Conservation (phyloP, 2,329 filamentous ascomycete genomes). For the Aureobasidium sp. region DNA sequence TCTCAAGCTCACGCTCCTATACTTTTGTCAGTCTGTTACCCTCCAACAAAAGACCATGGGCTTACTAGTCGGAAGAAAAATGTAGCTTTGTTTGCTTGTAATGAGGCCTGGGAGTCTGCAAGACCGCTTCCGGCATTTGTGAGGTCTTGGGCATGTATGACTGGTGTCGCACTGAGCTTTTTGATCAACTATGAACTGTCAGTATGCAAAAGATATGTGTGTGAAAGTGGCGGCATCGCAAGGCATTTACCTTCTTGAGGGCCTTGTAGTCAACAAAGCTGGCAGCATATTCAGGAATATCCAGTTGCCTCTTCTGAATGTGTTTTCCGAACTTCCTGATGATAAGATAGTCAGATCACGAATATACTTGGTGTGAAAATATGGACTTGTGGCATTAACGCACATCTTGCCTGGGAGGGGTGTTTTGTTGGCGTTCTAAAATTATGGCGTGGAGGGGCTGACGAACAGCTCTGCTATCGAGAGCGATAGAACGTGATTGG, state of each 20-base stretch:
- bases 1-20: slow-evolving; percentile 94
- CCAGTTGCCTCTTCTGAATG: slow-evolving; percentile 97
- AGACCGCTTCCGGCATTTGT: slow-evolving; percentile 34
- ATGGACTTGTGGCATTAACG: background rate
- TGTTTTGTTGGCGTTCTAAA: background rate
- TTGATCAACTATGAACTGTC: slow-evolving; percentile 74
- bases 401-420: background rate
- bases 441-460: background rate
- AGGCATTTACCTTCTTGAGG: slow-evolving; percentile 73
- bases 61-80: slow-evolving; percentile 93
- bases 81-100: slow-evolving; percentile 95
- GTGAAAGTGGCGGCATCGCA: slow-evolving; percentile 18
- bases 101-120: slow-evolving; percentile 72
- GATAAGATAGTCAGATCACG: background rate
- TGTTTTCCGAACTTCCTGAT: slow-evolving; percentile 99
- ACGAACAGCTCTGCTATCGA: background rate
- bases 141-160: slow-evolving; percentile 59
- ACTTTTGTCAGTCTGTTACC: background rate
- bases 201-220: slow-evolving; percentile 16
- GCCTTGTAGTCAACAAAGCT: slow-evolving; percentile 99
- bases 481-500: background rate
- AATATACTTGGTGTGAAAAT: background rate
- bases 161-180: slow-evolving; percentile 87
- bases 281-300: slow-evolving; percentile 97
- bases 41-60: background rate